phyloP scores from a whole-genome alignment of 2,329 filamentous ascomycete species.

The Tothia fuscella region DNA sequence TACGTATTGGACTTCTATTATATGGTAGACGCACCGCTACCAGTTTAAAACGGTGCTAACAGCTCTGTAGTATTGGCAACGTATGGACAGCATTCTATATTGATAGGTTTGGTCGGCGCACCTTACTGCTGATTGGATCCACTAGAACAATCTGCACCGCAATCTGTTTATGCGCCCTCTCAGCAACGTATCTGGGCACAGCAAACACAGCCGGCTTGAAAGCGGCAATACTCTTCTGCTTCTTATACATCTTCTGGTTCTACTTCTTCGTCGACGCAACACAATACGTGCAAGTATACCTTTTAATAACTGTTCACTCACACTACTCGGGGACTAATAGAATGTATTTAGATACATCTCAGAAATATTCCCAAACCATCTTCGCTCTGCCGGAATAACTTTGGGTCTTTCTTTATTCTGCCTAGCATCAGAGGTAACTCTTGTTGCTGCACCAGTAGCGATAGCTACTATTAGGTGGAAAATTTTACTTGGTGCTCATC shows the following conservation, averaged over 20 bases:
- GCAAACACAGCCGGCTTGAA: slow-evolving; percentile 15
- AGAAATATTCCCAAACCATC: slow-evolving; percentile 19
- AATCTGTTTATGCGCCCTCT: slow-evolving; percentile 14
- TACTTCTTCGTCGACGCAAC: slow-evolving; percentile 18
- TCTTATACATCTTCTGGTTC: slow-evolving; percentile 19
- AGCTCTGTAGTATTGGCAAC: slow-evolving; percentile 14
- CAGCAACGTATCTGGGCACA: slow-evolving; percentile 15
- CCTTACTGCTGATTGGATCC: slow-evolving; percentile 16
- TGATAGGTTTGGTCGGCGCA: slow-evolving; percentile 15
- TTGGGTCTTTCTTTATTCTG: slow-evolving; percentile 11
- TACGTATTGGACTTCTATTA: slow-evolving; percentile 16
- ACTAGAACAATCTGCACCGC: slow-evolving; percentile 12
- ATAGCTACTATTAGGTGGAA: slow-evolving; percentile 11
- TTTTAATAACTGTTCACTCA: background rate
- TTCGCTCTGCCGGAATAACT: slow-evolving; percentile 16
- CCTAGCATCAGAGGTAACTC: slow-evolving; percentile 8
- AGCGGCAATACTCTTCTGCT: slow-evolving; percentile 18
- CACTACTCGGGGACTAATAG: background rate
- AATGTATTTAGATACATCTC: slow-evolving; percentile 13
- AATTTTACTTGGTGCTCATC: slow-evolving; percentile 11
- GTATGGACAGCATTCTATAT: slow-evolving; percentile 17
- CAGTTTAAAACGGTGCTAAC: background rate
- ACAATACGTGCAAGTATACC: slow-evolving; percentile 12
- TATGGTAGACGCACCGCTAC: background rate
- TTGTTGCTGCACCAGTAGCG: slow-evolving; percentile 9